A percentile compares a stretch with the other conserved stretches of the same genome.
Conservation (phyloP, 257 asterid species). For the Plantago elongata region DNA sequence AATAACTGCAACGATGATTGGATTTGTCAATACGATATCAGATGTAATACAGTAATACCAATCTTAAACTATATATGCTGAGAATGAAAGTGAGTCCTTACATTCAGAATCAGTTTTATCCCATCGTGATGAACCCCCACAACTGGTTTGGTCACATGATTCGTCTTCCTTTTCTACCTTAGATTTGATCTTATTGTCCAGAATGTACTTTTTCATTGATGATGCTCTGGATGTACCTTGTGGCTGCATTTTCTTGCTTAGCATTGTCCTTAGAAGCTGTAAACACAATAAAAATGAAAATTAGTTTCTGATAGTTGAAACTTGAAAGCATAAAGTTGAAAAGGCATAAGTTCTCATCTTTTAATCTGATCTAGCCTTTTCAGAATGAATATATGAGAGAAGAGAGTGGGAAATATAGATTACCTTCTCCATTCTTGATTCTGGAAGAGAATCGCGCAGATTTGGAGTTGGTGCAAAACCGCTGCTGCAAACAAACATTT, state of each 20-base stretch:
- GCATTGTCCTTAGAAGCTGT: conserved; percentile 84
- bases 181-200: conserved; percentile 25
- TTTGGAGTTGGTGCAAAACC: conserved; percentile 66
- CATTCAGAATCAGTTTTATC: conserved; percentile 87
- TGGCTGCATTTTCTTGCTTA: conserved; percentile 54
- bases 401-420: background rate
- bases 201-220: conserved; percentile 46
- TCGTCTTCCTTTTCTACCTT: conserved; percentile 41
- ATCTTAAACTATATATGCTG: background rate
- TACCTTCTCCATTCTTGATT: conserved; percentile 98
- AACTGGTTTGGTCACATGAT: conserved; percentile 18
- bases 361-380: no score
- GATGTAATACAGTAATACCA: background rate
- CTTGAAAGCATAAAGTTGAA: background rate
- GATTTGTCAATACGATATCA: background rate
- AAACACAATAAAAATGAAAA: background rate
- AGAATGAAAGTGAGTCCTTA: conserved; percentile 25
- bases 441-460: conserved; percentile 66
- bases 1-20: conserved; percentile 52
- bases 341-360: background rate
- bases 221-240: conserved; percentile 44
- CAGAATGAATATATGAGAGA: no score
- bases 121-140: conserved; percentile 63
- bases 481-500: conserved; percentile 65
- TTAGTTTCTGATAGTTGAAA: no score